Evolutionary conservation across 176 grass and related monocot genomes (phyloP).

Genomic region (Ananas comosus): DNA sequence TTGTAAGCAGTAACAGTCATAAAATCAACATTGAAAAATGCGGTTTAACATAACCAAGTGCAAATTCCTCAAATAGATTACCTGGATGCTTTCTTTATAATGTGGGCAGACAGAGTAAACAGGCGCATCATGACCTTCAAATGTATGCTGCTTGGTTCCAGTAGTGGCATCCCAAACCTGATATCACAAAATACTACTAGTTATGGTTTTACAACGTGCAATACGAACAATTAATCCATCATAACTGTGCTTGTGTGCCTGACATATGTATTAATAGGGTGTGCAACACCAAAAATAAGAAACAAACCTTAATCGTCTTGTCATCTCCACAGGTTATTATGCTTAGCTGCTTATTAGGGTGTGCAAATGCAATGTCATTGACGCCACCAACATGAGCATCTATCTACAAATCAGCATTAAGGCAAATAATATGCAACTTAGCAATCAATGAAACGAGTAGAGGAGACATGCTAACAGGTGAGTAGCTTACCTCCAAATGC

Average conservation of each 20-base stretch:
- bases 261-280: neutral
- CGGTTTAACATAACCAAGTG: neutral
- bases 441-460: conserved; percentile 10
- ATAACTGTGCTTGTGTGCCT: neutral
- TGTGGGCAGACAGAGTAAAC: conserved; percentile 26
- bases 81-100: conserved; percentile 21
- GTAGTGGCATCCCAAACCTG: conserved; percentile 24
- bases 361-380: conserved; percentile 34
- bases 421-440: conserved; percentile 10
- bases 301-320: conserved; percentile 22
- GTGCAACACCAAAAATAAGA: neutral
- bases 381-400: conserved; percentile 31
- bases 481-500: conserved; percentile 22
- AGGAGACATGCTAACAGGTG: neutral
- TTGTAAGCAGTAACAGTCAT: neutral
- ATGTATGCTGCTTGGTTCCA: conserved; percentile 15
- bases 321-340: conserved; percentile 29
- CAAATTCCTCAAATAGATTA: conserved; percentile 8
- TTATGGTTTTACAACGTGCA: neutral
- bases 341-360: conserved; percentile 7
- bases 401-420: conserved; percentile 17
- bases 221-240: neutral
- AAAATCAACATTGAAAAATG: neutral
- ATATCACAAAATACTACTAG: conserved; percentile 11
- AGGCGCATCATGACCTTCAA: conserved; percentile 18